Base-by-base conservation (phyloP, 2,329 filamentous ascomycete species). In the Pseudomassariella vexata region DNA sequence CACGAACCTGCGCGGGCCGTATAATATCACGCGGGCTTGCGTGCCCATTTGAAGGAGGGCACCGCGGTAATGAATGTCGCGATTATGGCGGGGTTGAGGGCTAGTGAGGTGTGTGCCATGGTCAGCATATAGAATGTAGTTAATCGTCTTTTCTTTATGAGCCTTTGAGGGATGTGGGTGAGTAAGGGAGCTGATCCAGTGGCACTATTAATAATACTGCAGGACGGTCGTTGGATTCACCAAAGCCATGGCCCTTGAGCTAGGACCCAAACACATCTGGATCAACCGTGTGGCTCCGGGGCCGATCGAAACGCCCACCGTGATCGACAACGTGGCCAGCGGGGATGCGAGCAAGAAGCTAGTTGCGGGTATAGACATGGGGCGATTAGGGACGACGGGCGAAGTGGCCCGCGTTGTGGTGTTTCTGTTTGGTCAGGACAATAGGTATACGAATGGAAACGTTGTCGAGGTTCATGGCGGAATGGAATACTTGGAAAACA, bases 371-470 rank as follows among this genome's bases (percentile, higher is more conserved):
- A 40, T 52, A 21, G 46, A 47, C 7, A 31, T 53, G 16, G 46
- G 47, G 6, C 43, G 48, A 17, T 41, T 49, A 35, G 50, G 48
- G 1, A 46, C 29, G 9, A 46, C 48, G 1, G 49, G 50, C 15
- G 49, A 52, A 22, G 38, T 53, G 26, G 50, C 48, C 3, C 44
- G 43, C 10, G 53, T 69, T 11, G 56, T 70, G 3, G 36, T 73
- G 22, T 76, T 70, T 38, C 50, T 76, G 32, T 62, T 70, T 8
- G 62, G 65, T 3, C 67, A 64, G 24, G 63, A 62, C 5, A 69
- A 68, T 2, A 60, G 58, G 9, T 77, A 75, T 49, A 56, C 68
- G 30, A 76, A 76, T 49, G 73, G 73, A 1, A 63, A 56, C 34
- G 56, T 70, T 11, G 59, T 68, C 31, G 48, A 73, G 44, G 54